A percentile compares a stretch with the other conserved stretches of the same genome.
These are phyloP conservation scores for Hysterium pulicare DNA, from an alignment of 2,329 filamentous ascomycete genomes.

Conservation along the genomic window DNA sequence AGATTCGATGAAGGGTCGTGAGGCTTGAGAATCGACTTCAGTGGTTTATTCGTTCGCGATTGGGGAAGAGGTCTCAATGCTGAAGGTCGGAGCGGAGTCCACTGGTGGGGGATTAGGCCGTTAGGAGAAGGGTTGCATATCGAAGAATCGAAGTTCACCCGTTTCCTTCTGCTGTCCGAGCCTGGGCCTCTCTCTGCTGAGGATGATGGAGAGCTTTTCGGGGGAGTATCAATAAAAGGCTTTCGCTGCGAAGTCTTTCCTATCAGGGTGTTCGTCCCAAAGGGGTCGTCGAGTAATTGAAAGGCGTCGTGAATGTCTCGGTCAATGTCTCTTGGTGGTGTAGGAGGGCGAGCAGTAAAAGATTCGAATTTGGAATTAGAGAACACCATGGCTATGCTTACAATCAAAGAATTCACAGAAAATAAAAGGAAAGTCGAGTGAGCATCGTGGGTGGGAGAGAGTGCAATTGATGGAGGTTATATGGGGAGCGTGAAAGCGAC, in stretches of 20 bases:
- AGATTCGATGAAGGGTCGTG: slow-evolving; percentile 42
- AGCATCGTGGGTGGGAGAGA: slow-evolving; percentile 21
- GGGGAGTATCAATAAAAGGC: slow-evolving; percentile 28
- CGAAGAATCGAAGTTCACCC: slow-evolving; percentile 63
- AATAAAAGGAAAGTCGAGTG: slow-evolving; percentile 14
- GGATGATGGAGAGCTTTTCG: slow-evolving; percentile 44
- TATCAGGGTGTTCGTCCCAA: slow-evolving; percentile 29
- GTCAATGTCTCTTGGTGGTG: slow-evolving; percentile 50
- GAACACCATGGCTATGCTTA: slow-evolving; percentile 40
- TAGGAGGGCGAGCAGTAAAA: slow-evolving; percentile 53
- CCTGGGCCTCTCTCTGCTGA: slow-evolving; percentile 37
- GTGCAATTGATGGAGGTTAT: too few species aligned
- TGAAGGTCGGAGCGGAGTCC: slow-evolving; percentile 38
- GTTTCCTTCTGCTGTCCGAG: slow-evolving; percentile 36
- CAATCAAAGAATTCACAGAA: slow-evolving; percentile 14
- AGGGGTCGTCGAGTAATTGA: slow-evolving; percentile 42
- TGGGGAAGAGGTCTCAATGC: slow-evolving; percentile 47
- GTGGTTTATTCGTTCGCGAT: slow-evolving; percentile 52
- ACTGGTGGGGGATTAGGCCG: slow-evolving; percentile 19
- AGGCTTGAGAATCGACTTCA: slow-evolving; percentile 81
- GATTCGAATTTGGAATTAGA: slow-evolving; percentile 41
- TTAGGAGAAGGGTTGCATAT: slow-evolving; percentile 56
- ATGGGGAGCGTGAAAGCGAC: background rate
- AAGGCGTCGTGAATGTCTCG: slow-evolving; percentile 38
- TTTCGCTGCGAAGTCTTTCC: slow-evolving; percentile 21